phyloP scores from a whole-genome alignment of 1,284 basidiomycete genomes.

The Sporisorium sorghi region DNA sequence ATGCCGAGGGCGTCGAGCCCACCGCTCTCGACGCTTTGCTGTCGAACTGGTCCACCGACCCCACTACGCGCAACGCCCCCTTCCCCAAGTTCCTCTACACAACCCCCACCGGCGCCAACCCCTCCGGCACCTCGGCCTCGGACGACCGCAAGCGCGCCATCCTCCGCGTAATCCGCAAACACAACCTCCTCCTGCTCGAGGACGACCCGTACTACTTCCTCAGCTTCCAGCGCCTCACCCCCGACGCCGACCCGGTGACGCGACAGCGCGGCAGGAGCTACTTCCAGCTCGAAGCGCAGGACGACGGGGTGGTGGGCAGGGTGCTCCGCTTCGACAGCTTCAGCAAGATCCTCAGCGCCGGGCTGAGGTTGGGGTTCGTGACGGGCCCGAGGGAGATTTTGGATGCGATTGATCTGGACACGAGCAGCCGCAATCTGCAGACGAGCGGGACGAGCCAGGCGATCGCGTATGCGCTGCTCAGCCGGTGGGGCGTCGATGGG shows the following conservation, averaged over 20 bases:
- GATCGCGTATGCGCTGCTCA: conserved; percentile 78
- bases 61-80: conserved; percentile 72
- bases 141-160: conserved; percentile 80
- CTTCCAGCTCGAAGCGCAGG: conserved; percentile 60
- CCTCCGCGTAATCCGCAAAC: conserved; percentile 74
- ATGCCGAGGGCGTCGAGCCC: conserved; percentile 80
- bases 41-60: conserved; percentile 77
- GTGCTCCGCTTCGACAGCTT: conserved; percentile 71
- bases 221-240: conserved; percentile 49
- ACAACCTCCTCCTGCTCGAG: conserved; percentile 56
- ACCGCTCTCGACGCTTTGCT: conserved; percentile 77
- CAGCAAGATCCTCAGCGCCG: conserved; percentile 75
- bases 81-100: conserved; percentile 88
- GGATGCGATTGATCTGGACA: conserved; percentile 79
- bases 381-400: conserved; percentile 82
- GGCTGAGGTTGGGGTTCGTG: conserved; percentile 78
- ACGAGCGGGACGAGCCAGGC: conserved; percentile 79
- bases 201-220: conserved; percentile 66
- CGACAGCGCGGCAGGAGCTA: conserved; percentile 57
- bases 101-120: conserved; percentile 72
- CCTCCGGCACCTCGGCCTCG: conserved; percentile 65
- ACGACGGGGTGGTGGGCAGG: conserved; percentile 48
- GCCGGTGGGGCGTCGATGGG: conserved; percentile 77
- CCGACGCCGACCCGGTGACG: conserved; percentile 52
- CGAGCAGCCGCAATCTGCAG: conserved; percentile 83